Base-by-base conservation (phyloP, 2,329 filamentous ascomycete species). In the Penicillium sp. region DNA sequence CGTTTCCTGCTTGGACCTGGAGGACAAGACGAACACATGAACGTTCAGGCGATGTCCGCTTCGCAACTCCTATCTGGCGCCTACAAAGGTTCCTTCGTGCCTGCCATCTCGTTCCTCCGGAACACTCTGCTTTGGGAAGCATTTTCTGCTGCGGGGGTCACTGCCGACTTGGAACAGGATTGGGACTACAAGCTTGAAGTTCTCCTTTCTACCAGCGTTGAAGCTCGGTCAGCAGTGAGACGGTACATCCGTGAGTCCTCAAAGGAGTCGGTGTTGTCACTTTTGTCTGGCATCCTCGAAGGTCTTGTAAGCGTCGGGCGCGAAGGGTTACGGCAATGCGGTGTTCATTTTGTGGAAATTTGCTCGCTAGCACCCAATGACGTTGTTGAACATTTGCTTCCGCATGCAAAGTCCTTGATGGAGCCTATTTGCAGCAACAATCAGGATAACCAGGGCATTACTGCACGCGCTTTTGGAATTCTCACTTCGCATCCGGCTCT, bases 141-240 rank as follows among this genome's bases (percentile, higher is more conserved):
- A 34, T 68, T 85, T 22, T 60, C 60, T 13, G 64, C 71, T 11
- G 72, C 73, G 11, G 63, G 67, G 0, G 69, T 77, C 12, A 64
- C 67, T 3, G 66, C 78, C 19, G 77, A 80, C 9, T 67, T 89
- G 19, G 86, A 92, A 58, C 83, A 86, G 38, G 88, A 92, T 54
- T 97, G 93, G 93, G 87, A 90, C 64, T 78, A 84, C 38, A 86
- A 87, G 57, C 75, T 97, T 2, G 87, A 91, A 57, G 81, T 83
- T 1, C 77, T 86, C 6, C 76, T 93, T 27, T 79, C 83, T 34
- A 87, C 85, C 4, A 87, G 92, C 61, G 77, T 86, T 50, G 73
- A 77, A 38, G 82, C 82, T 10, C 79, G 88, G 34, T 69, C 77
- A 22, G 77, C 77, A 62, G 87, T 50, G 61, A 70, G 46, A 66